Evolutionary conservation across 805 yeast genomes (phyloP).

Genomic region (Sugiyamaella smithiae): DNA sequence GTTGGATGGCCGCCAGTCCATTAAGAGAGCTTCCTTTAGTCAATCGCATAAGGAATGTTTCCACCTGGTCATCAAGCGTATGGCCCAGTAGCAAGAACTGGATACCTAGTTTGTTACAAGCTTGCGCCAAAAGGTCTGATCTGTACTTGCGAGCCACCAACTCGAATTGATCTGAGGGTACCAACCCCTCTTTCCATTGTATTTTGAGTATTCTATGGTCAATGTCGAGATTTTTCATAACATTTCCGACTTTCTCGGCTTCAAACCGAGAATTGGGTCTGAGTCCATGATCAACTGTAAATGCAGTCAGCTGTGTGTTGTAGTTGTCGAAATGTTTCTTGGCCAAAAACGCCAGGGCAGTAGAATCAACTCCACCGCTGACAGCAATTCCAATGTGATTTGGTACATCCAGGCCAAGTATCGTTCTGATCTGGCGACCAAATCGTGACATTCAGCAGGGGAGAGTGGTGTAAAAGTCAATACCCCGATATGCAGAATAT

Average conservation of each 20-base stretch:
- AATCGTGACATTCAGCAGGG: constrained; percentile 2
- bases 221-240: constrained; percentile 29
- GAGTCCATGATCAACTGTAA: constrained; percentile 65
- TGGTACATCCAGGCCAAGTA: constrained; percentile 7
- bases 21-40: constrained; percentile 43
- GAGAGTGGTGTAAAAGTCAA: not conserved
- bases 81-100: constrained; percentile 59
- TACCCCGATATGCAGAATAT: no score
- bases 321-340: constrained; percentile 35
- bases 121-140: constrained; percentile 42
- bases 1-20: constrained; percentile 59
- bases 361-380: constrained; percentile 82
- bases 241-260: constrained; percentile 40
- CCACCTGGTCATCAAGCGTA: constrained; percentile 68
- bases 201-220: constrained; percentile 32
- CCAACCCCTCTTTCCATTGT: constrained; percentile 19
- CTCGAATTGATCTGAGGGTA: constrained; percentile 44
- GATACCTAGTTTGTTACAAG: constrained; percentile 40
- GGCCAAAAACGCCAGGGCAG: constrained; percentile 59
- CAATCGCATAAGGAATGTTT: constrained; percentile 61
- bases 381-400: constrained; percentile 51
- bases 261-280: constrained; percentile 50
- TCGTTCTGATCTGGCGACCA: constrained; percentile 8
- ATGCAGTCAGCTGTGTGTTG: constrained; percentile 41
- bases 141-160: constrained; percentile 57